Base-by-base conservation (phyloP, 495 filamentous ascomycete genomes). In the Neohortaea acidophila region DNA sequence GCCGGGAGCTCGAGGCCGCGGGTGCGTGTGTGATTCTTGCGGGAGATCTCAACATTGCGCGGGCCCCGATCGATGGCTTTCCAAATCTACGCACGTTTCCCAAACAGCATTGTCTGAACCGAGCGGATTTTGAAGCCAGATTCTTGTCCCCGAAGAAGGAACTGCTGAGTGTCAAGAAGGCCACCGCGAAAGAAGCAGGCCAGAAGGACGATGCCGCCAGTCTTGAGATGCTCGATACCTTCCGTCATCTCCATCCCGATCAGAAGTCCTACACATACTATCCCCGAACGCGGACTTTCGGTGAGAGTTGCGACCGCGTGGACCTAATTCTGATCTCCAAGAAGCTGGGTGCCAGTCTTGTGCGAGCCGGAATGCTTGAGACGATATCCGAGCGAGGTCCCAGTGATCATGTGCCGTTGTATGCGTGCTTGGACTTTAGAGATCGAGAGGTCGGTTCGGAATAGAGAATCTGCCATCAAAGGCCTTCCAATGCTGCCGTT, bases 1-100 rank as follows among this genome's bases (percentile, higher is more conserved):
- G 59, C n/a, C 22, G 52, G 0, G 8, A 17, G 3, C 52, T 69
- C 4, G 53, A 67, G 36, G 27, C 18, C 3, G 19, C 49, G 2
- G 64, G 63, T 0, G 68, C 59, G 41, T 10, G 52, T 1, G 52
- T 67, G 4, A 34, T 69, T 1, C 33, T 72, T 0, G 61, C 59
- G 0, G 66, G 68, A 0, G 69, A 72, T 44, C 30, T 70, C 7
- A 72, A 72, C 36, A 49, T 72, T 13, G 62, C 66, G 1, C 59
- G 59, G 4, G 43, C 47, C 0, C 3, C 3, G 1, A 18, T 57
- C 3, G 69, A 72, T 45, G 65, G 65, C 1, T 52, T 51, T 29
- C 67, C 68, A 0, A 52, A 52, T 11, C 44, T 72, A 17, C 44
- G 69, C 4, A 57, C 51, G 10, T 57, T 50, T 10, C 57, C 58